Conservation (phyloP, 495 filamentous ascomycete species). For the Oidiodendron maius region DNA sequence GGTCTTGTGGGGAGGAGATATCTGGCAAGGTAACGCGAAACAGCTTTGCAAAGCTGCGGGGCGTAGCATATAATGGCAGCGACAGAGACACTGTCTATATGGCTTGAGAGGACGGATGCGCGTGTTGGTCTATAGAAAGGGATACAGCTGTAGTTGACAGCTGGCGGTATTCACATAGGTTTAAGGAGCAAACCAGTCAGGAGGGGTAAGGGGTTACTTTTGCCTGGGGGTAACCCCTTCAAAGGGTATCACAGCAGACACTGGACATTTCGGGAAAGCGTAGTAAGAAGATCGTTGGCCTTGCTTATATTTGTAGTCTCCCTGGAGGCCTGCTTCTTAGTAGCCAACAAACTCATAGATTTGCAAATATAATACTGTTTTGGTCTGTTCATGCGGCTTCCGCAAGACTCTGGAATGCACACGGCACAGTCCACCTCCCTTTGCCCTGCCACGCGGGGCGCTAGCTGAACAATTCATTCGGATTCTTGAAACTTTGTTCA, state of each 20-base stretch:
- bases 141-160: neutral
- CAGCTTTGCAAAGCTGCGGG: conserved; percentile 2
- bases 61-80: conserved; percentile 12
- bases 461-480: no score
- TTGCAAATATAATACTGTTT: no score
- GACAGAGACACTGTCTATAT: conserved; percentile 13
- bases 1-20: no score
- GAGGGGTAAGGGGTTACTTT: neutral
- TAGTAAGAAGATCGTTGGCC: conserved; percentile 4
- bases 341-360: no score
- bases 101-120: no score
- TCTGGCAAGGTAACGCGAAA: no score
- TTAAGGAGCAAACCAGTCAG: conserved; percentile 8
- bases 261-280: neutral
- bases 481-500: no score
- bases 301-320: neutral
- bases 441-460: no score
- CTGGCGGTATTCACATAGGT: conserved; percentile 1
- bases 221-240: neutral
- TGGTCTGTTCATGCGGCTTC: no score
- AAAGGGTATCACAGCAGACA: neutral
- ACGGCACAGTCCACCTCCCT: no score
- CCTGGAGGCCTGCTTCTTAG: neutral
- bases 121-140: conserved; percentile 7
- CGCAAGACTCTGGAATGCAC: no score